A percentile compares a stretch with the other conserved stretches of the same genome.
Conservation (phyloP, 1,139 yeast genomes). For the Casaregolazyma lundiana region DNA sequence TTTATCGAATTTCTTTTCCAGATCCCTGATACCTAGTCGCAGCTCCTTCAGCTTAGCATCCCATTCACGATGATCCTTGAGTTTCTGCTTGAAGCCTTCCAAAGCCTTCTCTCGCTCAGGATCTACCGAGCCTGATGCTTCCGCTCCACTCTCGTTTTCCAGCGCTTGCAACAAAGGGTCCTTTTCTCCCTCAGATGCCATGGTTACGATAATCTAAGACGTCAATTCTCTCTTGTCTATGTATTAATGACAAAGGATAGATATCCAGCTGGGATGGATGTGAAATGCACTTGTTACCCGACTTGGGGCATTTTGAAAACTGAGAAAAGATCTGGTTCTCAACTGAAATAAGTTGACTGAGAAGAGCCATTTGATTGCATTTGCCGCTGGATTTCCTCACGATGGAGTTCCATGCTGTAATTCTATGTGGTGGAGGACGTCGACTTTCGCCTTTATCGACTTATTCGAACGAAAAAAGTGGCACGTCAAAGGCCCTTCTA, state of each 20-base stretch:
- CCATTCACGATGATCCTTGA: constrained; percentile 92
- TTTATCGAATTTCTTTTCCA: constrained; percentile 81
- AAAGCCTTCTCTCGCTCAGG: constrained; percentile 80
- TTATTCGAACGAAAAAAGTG: constrained; percentile 43
- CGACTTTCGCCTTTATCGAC: constrained; percentile 65
- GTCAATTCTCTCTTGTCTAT: no score
- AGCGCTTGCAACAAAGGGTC: constrained; percentile 34
- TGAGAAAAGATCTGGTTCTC: neutral
- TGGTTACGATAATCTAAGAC: constrained; percentile 2
- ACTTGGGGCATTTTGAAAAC: neutral
- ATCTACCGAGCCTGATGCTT: constrained; percentile 37
- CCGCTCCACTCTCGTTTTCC: constrained; percentile 26
- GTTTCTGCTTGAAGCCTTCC: constrained; percentile 73
- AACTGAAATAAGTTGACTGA: neutral
- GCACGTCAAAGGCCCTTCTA: constrained; percentile 74
- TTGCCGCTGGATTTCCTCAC: neutral
- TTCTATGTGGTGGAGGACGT: constrained; percentile 82
- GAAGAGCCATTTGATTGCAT: neutral
- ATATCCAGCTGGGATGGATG: neutral
- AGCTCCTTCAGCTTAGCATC: constrained; percentile 86
- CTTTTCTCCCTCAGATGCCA: constrained; percentile 22
- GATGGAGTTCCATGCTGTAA: constrained; percentile 91
- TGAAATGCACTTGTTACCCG: neutral
- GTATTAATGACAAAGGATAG: no score
- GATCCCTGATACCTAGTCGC: constrained; percentile 75